Percentiles rank a stretch among this genome's conserved stretches.
Conservation (phyloP, 306 rosid genomes). For the Fagus crenata region DNA sequence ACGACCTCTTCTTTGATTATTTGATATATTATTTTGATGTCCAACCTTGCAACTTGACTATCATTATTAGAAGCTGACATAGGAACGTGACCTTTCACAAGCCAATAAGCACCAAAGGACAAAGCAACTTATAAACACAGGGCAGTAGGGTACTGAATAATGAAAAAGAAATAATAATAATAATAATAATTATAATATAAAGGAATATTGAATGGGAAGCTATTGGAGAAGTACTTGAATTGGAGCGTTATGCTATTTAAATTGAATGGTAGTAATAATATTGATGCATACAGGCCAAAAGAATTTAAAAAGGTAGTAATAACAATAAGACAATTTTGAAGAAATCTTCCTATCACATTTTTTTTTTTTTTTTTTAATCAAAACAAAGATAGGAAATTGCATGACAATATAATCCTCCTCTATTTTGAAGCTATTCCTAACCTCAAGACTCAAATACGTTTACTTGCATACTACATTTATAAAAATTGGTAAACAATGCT, state of each 20-base stretch:
- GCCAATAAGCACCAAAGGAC: conserved; percentile 32
- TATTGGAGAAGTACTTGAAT: not conserved
- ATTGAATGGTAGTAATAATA: not conserved
- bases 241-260: not conserved
- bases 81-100: conserved; percentile 28
- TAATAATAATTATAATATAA: not conserved
- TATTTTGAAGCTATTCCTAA: no score
- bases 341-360: no score
- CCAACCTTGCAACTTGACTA: conserved; percentile 17
- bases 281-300: not conserved
- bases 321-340: no score
- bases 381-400: no score
- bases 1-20: not conserved
- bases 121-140: conserved; percentile 15
- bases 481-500: no score
- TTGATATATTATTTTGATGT: not conserved
- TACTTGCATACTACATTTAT: no score
- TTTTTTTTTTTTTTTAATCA: no score
- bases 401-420: no score
- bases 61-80: conserved; percentile 33
- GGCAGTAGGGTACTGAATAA: not conserved
- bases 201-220: not conserved
- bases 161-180: no score
- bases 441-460: no score
- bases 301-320: not conserved